Evolutionary conservation across 2,329 filamentous ascomycete genomes (phyloP), one percentile per base, ranked within the genome.

Genomic region (Colletotrichum sp.): DNA sequence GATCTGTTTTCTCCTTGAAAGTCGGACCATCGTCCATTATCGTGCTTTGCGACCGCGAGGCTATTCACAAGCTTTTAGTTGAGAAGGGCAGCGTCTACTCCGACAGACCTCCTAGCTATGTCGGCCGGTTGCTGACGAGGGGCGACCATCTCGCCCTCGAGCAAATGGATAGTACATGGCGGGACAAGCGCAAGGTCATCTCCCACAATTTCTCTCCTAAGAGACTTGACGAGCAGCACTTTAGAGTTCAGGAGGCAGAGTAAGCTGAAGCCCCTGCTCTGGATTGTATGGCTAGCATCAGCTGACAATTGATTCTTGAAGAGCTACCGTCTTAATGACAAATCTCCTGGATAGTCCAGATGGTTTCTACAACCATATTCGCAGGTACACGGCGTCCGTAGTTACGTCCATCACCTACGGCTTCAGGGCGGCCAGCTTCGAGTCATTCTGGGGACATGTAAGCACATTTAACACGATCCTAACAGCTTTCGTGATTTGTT

Each of bases 21-120:
- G 79, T 87, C 14, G 86, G 86, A 2, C 80, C 81, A 4, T 82
- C 80, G 8, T 88, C 83, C 2, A 81, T 83, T 8, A 82, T 86
- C 2, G 85, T 89, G 12, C 77, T 89, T 36, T 86, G 82, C 3
- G 83, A 85, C 55, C 83, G 83, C 5, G 77, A 80, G 2, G 78
- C 86, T 3, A 80, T 88, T 39, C 86, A 87, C 73, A 81, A 86
- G 64, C 82, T 87, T 5, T 71, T 89, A 14, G 87, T 89, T 78
- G 87, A 87, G 79, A 86, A 84, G 63, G 85, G 83, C 36, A 80
- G 80, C 30, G 84, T 85, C 14, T 89, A 87, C 78, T 87, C 83
- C 69, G 81, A 85, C 43, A 81, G 88, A 7, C 87, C 88, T 43
- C 36, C 36, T 9, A 43, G 36, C 36, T 43, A 43, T 6, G 13